These are phyloP conservation scores for Serendipita sp. DNA, from an alignment of 768 basidiomycete species.

Conservation along the genomic window DNA sequence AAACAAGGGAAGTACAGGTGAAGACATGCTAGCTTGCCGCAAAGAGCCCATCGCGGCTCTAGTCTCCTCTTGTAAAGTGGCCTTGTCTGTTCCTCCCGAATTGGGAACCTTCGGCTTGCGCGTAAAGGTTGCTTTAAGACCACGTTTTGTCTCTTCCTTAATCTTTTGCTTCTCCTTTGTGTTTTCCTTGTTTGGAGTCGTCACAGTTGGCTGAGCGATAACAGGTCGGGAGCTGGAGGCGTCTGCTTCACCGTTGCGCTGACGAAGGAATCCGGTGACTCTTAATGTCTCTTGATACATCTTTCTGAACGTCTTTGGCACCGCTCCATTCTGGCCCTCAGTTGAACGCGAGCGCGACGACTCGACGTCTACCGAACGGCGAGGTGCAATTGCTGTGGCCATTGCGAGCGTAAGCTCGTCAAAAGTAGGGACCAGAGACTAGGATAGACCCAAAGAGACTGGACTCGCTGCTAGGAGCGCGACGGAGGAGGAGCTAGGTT, in stretches of 20 bases:
- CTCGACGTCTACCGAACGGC: not conserved
- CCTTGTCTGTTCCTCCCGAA: not conserved
- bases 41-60: not conserved
- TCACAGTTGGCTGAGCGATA: not conserved
- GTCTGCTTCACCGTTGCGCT: not conserved
- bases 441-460: not conserved
- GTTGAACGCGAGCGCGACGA: not conserved
- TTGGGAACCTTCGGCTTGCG: slow-evolving; percentile 4
- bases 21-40: slow-evolving; percentile 4
- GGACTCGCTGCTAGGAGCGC: not conserved
- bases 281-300: not conserved
- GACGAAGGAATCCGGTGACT: not conserved
- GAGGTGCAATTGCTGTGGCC: not conserved
- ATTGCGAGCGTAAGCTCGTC: not conserved
- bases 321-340: not conserved
- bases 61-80: not conserved
- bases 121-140: not conserved
- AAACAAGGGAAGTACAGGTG: not conserved
- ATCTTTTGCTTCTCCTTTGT: not conserved
- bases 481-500: not conserved
- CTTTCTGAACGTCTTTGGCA: not conserved
- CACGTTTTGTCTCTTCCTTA: not conserved
- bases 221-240: not conserved
- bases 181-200: not conserved
- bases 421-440: not conserved